These are phyloP conservation scores for Myxozyma kluyveri DNA, from an alignment of 805 yeast genomes.

Conservation along the genomic window DNA sequence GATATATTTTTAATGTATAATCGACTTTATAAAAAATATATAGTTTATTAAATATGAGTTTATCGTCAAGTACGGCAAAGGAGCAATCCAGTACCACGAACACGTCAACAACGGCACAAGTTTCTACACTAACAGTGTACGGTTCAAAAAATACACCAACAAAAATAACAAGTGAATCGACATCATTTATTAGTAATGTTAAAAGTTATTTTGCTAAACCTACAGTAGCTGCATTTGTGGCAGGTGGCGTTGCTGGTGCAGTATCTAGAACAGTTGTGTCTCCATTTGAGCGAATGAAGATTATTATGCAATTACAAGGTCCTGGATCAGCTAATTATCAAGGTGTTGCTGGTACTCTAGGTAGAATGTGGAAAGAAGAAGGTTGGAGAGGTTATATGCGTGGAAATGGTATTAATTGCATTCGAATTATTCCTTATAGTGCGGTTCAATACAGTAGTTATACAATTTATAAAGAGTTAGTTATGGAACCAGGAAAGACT, in stretches of 20 bases:
- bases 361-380: conserved; percentile 80
- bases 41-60: conserved; percentile 10
- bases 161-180: not conserved
- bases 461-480: conserved; percentile 48
- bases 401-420: conserved; percentile 87
- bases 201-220: conserved; percentile 34
- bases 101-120: not conserved
- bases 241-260: conserved; percentile 97
- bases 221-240: conserved; percentile 72
- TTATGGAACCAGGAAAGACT: conserved; percentile 27
- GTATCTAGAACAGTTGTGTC: conserved; percentile 89
- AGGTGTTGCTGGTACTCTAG: conserved; percentile 75
- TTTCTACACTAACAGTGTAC: conserved; percentile 1
- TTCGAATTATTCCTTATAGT: conserved; percentile 87
- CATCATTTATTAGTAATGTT: not conserved
- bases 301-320: conserved; percentile 85
- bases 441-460: conserved; percentile 91
- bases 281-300: conserved; percentile 93
- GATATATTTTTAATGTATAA: too few species aligned
- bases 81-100: not conserved
- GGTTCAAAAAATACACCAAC: not conserved
- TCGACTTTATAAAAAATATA: too few species aligned
- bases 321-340: conserved; percentile 46
- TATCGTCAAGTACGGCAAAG: conserved; percentile 4
- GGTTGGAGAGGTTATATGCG: conserved; percentile 88